Evolutionary conservation across 768 basidiomycete genomes (phyloP).

Genomic region (Hygrophoropsis aurantiaca): DNA sequence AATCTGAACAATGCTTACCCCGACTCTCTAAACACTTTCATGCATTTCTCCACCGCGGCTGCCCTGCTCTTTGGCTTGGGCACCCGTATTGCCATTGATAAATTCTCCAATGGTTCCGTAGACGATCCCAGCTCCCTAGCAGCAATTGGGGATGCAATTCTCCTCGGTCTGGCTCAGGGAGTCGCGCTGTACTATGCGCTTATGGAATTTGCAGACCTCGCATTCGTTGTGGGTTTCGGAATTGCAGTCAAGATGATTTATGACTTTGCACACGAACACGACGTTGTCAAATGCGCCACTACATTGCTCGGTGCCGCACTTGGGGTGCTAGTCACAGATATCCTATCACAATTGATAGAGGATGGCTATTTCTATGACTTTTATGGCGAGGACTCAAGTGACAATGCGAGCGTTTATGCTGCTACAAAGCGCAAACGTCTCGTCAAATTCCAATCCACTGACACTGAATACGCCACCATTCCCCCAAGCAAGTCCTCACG

Average conservation of each 20-base stretch:
- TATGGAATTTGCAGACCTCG: conserved; percentile 51
- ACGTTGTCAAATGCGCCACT: conserved; percentile 53
- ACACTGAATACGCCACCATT: conserved; percentile 32
- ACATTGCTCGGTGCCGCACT: conserved; percentile 67
- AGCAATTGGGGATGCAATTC: conserved; percentile 57
- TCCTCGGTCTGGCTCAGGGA: conserved; percentile 75
- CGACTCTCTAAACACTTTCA: conserved; percentile 26
- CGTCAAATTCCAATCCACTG: conserved; percentile 44
- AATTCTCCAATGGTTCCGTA: conserved; percentile 42
- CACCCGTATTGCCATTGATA: conserved; percentile 68
- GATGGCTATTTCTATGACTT: conserved; percentile 37
- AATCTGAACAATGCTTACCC: conserved; percentile 10
- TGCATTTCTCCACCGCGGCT: conserved; percentile 54
- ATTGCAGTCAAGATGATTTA: conserved; percentile 62
- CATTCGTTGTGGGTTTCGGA: conserved; percentile 54
- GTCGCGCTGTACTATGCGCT: conserved; percentile 69
- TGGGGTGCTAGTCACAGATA: conserved; percentile 70
- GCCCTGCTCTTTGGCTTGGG: conserved; percentile 75
- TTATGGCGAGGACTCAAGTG: conserved; percentile 14
- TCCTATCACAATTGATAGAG: conserved; percentile 66
- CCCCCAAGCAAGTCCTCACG: conserved; percentile 21
- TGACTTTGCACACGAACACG: conserved; percentile 58
- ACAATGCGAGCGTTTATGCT: conserved; percentile 20
- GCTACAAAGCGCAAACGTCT: conserved; percentile 34
- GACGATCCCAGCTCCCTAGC: conserved; percentile 32